Percentiles rank a stretch among this genome's conserved stretches.
phyloP scores from a whole-genome alignment of 768 basidiomycete species.

The Inosperma sp. region DNA sequence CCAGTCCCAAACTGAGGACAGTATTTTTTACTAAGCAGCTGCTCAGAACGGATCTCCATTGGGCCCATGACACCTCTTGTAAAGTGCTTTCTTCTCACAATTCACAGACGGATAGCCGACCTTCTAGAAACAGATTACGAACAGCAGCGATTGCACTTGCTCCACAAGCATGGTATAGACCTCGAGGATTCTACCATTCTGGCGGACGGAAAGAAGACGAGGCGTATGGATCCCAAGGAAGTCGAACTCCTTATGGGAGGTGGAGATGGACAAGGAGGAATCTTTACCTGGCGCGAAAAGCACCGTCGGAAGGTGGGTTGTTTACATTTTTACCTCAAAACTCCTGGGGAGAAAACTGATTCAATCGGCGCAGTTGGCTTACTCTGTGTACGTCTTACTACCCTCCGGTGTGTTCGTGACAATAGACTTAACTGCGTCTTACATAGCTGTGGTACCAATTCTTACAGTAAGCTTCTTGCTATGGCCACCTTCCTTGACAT shows the following conservation, averaged over 20 bases:
- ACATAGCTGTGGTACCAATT: conserved; percentile 76
- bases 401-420: conserved; percentile 13
- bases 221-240: conserved; percentile 75
- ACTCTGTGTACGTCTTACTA: conserved; percentile 67
- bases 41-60: conserved; percentile 82
- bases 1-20: conserved; percentile 11
- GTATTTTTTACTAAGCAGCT: conserved; percentile 12
- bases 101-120: conserved; percentile 16
- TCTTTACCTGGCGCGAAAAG: conserved; percentile 96
- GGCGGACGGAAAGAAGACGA: conserved; percentile 68
- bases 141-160: conserved; percentile 81
- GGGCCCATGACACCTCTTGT: conserved; percentile 97
- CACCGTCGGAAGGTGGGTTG: conserved; percentile 75
- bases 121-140: conserved; percentile 69
- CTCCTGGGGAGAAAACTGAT: conserved; percentile 17
- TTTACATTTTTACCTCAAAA: conserved; percentile 16
- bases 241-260: conserved; percentile 82
- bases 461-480: conserved; percentile 61
- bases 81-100: conserved; percentile 20
- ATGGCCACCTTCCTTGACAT: conserved; percentile 20
- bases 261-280: conserved; percentile 71
- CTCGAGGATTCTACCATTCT: conserved; percentile 71
- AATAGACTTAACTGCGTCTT: conserved; percentile 18
- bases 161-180: conserved; percentile 93
- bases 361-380: conserved; percentile 58